phyloP scores from a whole-genome alignment of 1,139 yeast species.

The Suhomyces maxii region DNA sequence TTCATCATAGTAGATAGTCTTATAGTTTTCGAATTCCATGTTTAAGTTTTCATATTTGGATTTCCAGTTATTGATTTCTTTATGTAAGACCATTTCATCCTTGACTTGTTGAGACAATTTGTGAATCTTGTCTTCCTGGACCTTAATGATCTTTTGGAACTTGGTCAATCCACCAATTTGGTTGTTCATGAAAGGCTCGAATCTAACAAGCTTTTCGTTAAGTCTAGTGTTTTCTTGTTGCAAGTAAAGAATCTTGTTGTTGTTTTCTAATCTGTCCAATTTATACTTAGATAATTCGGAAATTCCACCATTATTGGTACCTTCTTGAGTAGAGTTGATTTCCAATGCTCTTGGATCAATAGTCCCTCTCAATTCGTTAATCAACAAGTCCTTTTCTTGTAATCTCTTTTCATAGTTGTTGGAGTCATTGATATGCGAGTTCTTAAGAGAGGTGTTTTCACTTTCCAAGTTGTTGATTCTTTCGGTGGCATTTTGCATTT shows the following conservation, averaged over 20 bases:
- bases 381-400: slow-evolving; percentile 34
- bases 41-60: slow-evolving; percentile 44
- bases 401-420: slow-evolving; percentile 26
- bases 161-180: slow-evolving; percentile 55
- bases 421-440: slow-evolving; percentile 17
- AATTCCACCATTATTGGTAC: slow-evolving; percentile 19
- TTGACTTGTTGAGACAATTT: slow-evolving; percentile 42
- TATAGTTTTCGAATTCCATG: slow-evolving; percentile 47
- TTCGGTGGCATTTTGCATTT: slow-evolving; percentile 55
- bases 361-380: slow-evolving; percentile 36
- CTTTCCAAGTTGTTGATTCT: slow-evolving; percentile 48
- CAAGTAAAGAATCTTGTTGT: slow-evolving; percentile 46
- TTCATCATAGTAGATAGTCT: slow-evolving; percentile 38
- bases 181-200: slow-evolving; percentile 57
- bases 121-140: slow-evolving; percentile 51
- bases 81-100: slow-evolving; percentile 46
- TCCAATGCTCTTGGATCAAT: slow-evolving; percentile 35
- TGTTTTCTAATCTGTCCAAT: slow-evolving; percentile 45
- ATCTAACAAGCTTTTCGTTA: slow-evolving; percentile 40
- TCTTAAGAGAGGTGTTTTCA: slow-evolving; percentile 37
- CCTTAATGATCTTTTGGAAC: slow-evolving; percentile 54
- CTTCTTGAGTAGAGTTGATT: slow-evolving; percentile 16
- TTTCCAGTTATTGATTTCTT: slow-evolving; percentile 50
- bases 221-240: slow-evolving; percentile 48
- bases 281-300: slow-evolving; percentile 41